These are phyloP conservation scores for Tricholoma sp. DNA, from an alignment of 768 basidiomycete genomes.

Conservation along the genomic window DNA sequence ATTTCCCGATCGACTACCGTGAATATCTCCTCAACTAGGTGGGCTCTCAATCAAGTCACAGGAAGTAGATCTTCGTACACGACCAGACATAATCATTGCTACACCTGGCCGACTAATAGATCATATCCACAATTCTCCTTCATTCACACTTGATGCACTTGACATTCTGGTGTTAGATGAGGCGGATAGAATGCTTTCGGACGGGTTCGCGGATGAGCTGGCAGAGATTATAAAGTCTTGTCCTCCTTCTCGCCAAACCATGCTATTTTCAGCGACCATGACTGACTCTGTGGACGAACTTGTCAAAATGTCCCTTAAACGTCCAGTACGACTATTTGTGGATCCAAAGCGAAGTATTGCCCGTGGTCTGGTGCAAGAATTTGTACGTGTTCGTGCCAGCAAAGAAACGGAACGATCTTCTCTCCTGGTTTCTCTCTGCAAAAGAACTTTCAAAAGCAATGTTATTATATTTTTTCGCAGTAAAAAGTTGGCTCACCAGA, in stretches of 20 bases:
- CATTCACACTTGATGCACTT: constrained; percentile 87
- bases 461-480: constrained; percentile 94
- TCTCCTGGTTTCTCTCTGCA: constrained; percentile 78
- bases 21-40: constrained; percentile 42
- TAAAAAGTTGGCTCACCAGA: constrained; percentile 96
- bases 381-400: constrained; percentile 83
- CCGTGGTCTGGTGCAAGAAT: constrained; percentile 86
- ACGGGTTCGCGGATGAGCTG: constrained; percentile 94
- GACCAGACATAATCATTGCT: constrained; percentile 93
- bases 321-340: constrained; percentile 91
- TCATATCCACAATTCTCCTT: constrained; percentile 92
- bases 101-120: constrained; percentile 98
- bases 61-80: constrained; percentile 75
- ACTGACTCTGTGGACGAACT: constrained; percentile 94
- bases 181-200: constrained; percentile 94
- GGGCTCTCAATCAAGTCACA: constrained; percentile 93
- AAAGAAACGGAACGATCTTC: constrained; percentile 75
- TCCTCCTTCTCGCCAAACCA: constrained; percentile 86
- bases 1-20: constrained; percentile 3
- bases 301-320: constrained; percentile 87
- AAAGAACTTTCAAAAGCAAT: constrained; percentile 75
- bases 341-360: constrained; percentile 90
- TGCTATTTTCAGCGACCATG: constrained; percentile 99
- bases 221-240: constrained; percentile 90
- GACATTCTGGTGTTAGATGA: constrained; percentile 96